A percentile compares a stretch with the other conserved stretches of the same genome.
phyloP scores from a whole-genome alignment of 305 asterid genomes.

The Coffea humblotiana region DNA sequence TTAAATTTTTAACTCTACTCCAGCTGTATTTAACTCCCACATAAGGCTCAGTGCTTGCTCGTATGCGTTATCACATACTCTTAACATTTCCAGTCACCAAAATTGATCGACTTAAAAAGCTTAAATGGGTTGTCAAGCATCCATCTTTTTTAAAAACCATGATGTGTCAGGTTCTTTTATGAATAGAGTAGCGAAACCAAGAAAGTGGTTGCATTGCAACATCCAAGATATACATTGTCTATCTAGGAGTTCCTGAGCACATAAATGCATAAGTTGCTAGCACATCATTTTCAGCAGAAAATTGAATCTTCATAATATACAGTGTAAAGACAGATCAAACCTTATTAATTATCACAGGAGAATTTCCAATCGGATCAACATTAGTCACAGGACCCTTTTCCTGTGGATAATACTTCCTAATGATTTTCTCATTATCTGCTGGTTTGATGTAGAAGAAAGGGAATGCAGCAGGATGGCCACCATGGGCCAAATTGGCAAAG shows the following conservation, averaged over 20 bases:
- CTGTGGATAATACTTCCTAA: conserved; percentile 83
- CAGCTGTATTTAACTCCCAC: no score
- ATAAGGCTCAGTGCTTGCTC: no score
- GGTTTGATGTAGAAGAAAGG: conserved; percentile 96
- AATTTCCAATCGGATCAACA: conserved; percentile 95
- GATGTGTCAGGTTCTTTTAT: not conserved
- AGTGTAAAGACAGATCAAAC: conserved; percentile 29
- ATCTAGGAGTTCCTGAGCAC: not conserved
- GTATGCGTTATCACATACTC: no score
- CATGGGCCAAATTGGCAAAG: conserved; percentile 89
- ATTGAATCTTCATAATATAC: not conserved
- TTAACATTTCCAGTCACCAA: no score
- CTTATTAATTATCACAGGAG: conserved; percentile 95
- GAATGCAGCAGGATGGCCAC: conserved; percentile 82
- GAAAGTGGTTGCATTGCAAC: not conserved
- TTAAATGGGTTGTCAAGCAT: not conserved
- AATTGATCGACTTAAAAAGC: no score
- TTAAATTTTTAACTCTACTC: no score
- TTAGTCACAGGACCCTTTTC: conserved; percentile 83
- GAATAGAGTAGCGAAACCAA: not conserved
- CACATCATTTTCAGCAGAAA: not conserved
- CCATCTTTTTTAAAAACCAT: not conserved
- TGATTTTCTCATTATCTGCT: conserved; percentile 57
- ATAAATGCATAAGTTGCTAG: not conserved
- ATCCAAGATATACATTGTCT: not conserved